Conservation (phyloP, 805 yeast species). For the Metschnikowia gelsemii region DNA sequence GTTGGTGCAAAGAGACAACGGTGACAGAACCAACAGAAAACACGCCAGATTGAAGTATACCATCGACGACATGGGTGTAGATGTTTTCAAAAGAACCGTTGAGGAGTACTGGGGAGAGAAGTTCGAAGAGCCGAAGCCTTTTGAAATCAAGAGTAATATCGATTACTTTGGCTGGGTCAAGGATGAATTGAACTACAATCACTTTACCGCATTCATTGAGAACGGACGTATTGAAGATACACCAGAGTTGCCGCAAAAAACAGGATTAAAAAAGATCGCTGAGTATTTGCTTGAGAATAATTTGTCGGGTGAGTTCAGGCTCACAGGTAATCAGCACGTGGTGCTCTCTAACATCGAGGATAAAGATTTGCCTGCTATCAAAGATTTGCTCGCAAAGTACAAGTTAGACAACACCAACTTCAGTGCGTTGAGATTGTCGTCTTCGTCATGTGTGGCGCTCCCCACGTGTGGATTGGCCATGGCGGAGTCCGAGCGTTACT, state of each 20-base stretch:
- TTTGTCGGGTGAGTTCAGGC: constrained; percentile 78
- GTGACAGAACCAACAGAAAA: constrained; percentile 94
- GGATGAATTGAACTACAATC: constrained; percentile 81
- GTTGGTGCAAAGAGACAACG: constrained; percentile 91
- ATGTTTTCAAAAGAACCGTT: constrained; percentile 71
- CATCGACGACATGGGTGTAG: constrained; percentile 90
- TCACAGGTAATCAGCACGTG: constrained; percentile 95
- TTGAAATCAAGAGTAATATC: constrained; percentile 78
- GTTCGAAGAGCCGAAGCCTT: constrained; percentile 69
- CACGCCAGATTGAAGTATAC: constrained; percentile 98
- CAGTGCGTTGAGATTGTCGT: constrained; percentile 81
- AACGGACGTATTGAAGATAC: constrained; percentile 96
- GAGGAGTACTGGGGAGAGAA: constrained; percentile 80
- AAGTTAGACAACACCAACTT: constrained; percentile 81
- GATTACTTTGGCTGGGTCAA: constrained; percentile 93
- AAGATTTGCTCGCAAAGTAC: constrained; percentile 63
- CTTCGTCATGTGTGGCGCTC: constrained; percentile 96
- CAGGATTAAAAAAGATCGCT: constrained; percentile 81
- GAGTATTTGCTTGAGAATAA: constrained; percentile 55
- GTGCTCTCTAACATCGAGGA: constrained; percentile 72
- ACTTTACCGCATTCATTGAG: constrained; percentile 91
- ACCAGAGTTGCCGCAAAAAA: constrained; percentile 82
- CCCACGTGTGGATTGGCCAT: constrained; percentile 98
- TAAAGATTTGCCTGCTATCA: constrained; percentile 60
- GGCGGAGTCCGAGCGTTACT: constrained; percentile 95